Conservation (phyloP, 352 stramenopile species). For the Phytophthora pini region DNA sequence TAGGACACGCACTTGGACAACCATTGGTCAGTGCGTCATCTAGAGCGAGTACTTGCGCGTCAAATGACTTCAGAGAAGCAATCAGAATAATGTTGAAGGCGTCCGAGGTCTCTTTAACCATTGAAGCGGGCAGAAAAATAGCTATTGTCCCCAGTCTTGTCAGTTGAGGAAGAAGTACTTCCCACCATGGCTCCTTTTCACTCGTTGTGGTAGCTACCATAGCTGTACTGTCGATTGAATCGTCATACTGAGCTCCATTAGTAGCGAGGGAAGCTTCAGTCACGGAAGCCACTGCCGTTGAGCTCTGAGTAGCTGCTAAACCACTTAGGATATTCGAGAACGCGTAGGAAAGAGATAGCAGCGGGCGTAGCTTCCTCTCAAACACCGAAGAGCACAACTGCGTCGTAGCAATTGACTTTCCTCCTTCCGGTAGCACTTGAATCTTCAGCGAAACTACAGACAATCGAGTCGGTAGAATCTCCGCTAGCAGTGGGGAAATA, state of each 20-base stretch:
- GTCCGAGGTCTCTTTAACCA: conserved; percentile 15
- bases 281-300: conserved; percentile 22
- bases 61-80: conserved; percentile 39
- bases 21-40: conserved; percentile 35
- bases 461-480: conserved; percentile 47
- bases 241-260: conserved; percentile 31
- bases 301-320: conserved; percentile 45
- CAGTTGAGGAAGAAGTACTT: conserved; percentile 48
- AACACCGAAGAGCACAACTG: conserved; percentile 76
- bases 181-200: conserved; percentile 64
- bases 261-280: conserved; percentile 33
- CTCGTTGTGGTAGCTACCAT: conserved; percentile 33
- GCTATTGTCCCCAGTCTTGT: conserved; percentile 57
- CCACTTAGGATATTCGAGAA: conserved; percentile 55
- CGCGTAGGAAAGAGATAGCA: conserved; percentile 46
- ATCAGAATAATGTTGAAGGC: conserved; percentile 42
- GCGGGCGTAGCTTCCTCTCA: conserved; percentile 55
- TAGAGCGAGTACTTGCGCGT: conserved; percentile 12
- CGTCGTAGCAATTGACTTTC: conserved; percentile 38
- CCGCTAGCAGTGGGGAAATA: conserved; percentile 49
- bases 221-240: conserved; percentile 11
- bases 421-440: conserved; percentile 48
- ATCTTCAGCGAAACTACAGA: conserved; percentile 59
- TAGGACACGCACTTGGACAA: conserved; percentile 55
- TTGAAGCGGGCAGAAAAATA: conserved; percentile 51